Base-by-base conservation (phyloP, 495 filamentous ascomycete species). In the Aspergillus nanangensis region DNA sequence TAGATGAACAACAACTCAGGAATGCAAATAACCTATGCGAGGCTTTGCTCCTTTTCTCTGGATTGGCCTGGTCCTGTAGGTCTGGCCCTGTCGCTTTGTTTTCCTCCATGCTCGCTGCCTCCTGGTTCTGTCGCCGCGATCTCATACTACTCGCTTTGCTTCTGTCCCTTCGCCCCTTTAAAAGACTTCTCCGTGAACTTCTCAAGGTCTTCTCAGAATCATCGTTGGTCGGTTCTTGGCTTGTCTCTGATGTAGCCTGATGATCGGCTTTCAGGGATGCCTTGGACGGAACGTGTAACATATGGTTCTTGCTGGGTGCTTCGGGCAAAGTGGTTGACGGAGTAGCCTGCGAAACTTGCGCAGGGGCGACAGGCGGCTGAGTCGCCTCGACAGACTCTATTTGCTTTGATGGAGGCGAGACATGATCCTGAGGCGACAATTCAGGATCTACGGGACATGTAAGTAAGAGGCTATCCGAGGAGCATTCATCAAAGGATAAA, bases 1-100 rank as follows among this genome's bases (percentile, higher is more conserved):
- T 79, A 36, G 83, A 78, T 22, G 82, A 81, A 62, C 90, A 96
- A 71, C 90, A 96, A 41, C 78, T 83, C 38, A 96, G 70, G 45
- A 93, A 81, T 20, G 87, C 74, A 17, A 94, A 67, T 29, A 96
- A 67, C 8, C 80, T 66, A 22, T 55, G 63, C 32, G 65, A 44
- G 7, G 55, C 49, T 50, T 65, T 75, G 41, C 69, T 71, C 62
- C 79, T 80, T 69, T 85, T 87, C 61, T 82, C 85, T 43, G 73
- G 63, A 56, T 77, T 80, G 38, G 74, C 11, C 36, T 58, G 23
- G 22, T 61, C 62, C 32, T 55, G 60, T 57, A 63, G 50, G 23
- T 67, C 63, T 8, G 62, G 51, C 23, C 52, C 52, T 31, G 58
- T 52, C 36, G 58, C 45, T 39, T 66, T 66, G 35, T 55, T 49